A percentile compares a stretch with the other conserved stretches of the same genome.
Evolutionary conservation across 345 rosid genomes (phyloP).

Genomic region (Lepidium didymum): DNA sequence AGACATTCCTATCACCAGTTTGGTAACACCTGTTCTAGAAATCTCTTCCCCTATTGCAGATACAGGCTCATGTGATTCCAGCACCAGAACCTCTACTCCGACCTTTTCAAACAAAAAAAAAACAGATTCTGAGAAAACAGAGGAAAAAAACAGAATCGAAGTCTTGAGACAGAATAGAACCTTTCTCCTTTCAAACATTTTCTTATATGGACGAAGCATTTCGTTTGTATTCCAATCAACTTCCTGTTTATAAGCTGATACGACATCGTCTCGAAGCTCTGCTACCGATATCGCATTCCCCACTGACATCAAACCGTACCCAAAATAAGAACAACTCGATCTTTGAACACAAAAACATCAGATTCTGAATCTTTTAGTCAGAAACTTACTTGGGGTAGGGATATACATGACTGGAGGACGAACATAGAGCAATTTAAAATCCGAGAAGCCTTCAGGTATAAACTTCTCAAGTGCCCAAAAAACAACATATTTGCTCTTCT

Average conservation of each 20-base stretch:
- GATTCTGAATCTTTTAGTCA: not conserved
- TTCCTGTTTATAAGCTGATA: conserved; percentile 71
- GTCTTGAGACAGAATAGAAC: conserved; percentile 29
- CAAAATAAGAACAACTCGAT: not conserved
- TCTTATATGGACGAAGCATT: conserved; percentile 59
- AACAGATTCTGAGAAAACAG: conserved; percentile 1
- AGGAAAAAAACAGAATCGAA: not conserved
- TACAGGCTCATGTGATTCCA: conserved; percentile 64
- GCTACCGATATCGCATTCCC: conserved; percentile 63
- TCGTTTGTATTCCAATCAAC: conserved; percentile 49
- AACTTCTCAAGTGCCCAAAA: conserved; percentile 54
- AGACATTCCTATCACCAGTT: conserved; percentile 82
- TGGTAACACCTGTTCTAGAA: conserved; percentile 32
- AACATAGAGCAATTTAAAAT: conserved; percentile 64
- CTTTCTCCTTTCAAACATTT: conserved; percentile 57
- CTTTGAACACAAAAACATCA: not conserved
- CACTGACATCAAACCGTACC: conserved; percentile 36
- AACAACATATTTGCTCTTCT: conserved; percentile 46
- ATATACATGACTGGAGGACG: conserved; percentile 50
- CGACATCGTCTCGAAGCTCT: conserved; percentile 71
- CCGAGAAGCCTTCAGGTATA: conserved; percentile 41
- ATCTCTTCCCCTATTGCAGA: conserved; percentile 70
- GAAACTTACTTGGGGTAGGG: conserved; percentile 77
- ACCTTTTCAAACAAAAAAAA: conserved; percentile 20
- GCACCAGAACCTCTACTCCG: conserved; percentile 42